A percentile compares a stretch with the other conserved stretches of the same genome.
phyloP scores from a whole-genome alignment of 495 filamentous ascomycete species.

The Tirmania nivea region DNA sequence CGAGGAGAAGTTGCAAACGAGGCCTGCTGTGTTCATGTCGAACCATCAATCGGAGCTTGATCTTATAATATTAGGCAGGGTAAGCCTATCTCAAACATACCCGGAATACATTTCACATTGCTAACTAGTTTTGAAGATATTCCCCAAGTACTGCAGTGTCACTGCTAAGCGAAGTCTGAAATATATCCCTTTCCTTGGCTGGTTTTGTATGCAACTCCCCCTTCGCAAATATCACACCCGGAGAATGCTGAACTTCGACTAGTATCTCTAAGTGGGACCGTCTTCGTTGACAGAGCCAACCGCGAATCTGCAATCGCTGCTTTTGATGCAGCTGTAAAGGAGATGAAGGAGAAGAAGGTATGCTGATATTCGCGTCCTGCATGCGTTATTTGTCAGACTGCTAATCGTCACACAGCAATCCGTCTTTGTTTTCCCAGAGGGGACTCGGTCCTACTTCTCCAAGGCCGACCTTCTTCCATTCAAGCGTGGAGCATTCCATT shows the following conservation, averaged over 20 bases:
- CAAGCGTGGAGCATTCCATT: slow-evolving; percentile 96
- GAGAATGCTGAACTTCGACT: neutral
- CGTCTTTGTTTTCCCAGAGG: slow-evolving; percentile 29
- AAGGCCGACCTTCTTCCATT: slow-evolving; percentile 66
- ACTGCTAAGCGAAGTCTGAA: slow-evolving; percentile 78
- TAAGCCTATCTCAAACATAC: neutral
- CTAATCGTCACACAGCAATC: neutral
- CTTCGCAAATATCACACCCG: neutral
- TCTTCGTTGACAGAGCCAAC: slow-evolving; percentile 87
- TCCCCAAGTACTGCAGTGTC: slow-evolving; percentile 79
- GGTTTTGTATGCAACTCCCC: slow-evolving; percentile 44
- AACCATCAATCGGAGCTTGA: slow-evolving; percentile 95
- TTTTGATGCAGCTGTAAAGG: slow-evolving; percentile 58
- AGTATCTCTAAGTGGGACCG: slow-evolving; percentile 61
- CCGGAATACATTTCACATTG: neutral
- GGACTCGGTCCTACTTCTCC: slow-evolving; percentile 71
- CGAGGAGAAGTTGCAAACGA: slow-evolving; percentile 36
- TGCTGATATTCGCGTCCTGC: slow-evolving; percentile 56
- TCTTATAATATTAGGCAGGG: slow-evolving; percentile 61
- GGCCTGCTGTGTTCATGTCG: slow-evolving; percentile 74
- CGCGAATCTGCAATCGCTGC: slow-evolving; percentile 58
- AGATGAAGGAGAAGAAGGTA: slow-evolving; percentile 50
- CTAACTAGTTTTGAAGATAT: slow-evolving; percentile 26
- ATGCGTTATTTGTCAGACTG: neutral
- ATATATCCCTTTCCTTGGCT: slow-evolving; percentile 68